Percentiles rank a stretch among this genome's conserved stretches.
Conservation (phyloP, 2,329 filamentous ascomycete species). For the Trichoderma sp. region DNA sequence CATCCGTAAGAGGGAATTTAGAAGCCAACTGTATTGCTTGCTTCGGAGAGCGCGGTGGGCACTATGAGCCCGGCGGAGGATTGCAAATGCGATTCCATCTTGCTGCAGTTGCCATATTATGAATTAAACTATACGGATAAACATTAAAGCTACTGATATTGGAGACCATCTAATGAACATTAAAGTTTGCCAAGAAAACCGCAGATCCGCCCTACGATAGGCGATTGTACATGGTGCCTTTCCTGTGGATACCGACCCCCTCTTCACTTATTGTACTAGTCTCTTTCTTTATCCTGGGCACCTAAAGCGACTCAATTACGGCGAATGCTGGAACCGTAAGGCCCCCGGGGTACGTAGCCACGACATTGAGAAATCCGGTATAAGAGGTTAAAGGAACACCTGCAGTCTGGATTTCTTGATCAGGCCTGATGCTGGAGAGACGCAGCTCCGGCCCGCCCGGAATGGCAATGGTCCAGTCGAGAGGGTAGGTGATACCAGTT, state of each 20-base stretch:
- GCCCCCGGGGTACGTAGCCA: not conserved
- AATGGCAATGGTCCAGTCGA: not conserved
- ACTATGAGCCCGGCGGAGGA: not conserved
- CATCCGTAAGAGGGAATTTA: not conserved
- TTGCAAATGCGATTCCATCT: not conserved
- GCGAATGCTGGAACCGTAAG: not conserved
- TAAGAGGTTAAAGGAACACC: not conserved
- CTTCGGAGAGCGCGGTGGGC: not conserved
- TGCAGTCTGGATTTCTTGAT: constrained; percentile 6
- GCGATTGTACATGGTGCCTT: not conserved
- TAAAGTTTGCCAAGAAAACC: not conserved
- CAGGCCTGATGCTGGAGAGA: constrained; percentile 7
- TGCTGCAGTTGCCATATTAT: not conserved
- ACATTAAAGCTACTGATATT: not conserved
- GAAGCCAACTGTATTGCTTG: not conserved
- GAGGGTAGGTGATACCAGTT: not conserved
- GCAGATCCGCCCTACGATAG: not conserved
- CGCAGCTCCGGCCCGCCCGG: not conserved
- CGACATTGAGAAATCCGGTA: not conserved
- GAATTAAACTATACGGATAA: not conserved
- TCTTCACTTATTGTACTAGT: not conserved
- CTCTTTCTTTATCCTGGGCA: not conserved
- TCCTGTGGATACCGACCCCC: not conserved
- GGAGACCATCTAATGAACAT: not conserved
- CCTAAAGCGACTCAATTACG: constrained; percentile 4